Evolutionary conservation across 441 rosid species (phyloP).

Genomic region (Gossypium davidsonii): DNA sequence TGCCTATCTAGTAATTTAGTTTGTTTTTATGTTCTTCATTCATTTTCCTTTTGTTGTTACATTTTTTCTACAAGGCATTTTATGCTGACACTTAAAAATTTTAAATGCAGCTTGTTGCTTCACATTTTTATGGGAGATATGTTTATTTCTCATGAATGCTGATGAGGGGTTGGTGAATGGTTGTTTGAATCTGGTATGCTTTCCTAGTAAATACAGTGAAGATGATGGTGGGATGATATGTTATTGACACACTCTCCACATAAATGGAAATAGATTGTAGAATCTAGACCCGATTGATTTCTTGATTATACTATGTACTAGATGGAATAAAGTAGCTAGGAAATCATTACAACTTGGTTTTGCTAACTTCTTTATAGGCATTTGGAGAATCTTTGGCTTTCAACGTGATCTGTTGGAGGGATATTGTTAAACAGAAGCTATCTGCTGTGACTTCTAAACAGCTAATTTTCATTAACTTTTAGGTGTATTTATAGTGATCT

Average conservation of each 20-base stretch:
- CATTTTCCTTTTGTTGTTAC: conserved; percentile 4
- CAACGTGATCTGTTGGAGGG: conserved; percentile 4
- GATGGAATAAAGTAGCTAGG: conserved; percentile 14
- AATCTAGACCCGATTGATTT: conserved; percentile 11
- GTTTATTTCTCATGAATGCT: conserved; percentile 6
- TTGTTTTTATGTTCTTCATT: not conserved
- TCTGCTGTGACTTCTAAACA: conserved; percentile 3
- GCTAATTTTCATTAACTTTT: conserved; percentile 8
- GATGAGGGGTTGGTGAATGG: conserved; percentile 32
- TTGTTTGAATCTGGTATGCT: conserved; percentile 30
- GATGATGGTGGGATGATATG: conserved; percentile 27
- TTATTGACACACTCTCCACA: conserved; percentile 15
- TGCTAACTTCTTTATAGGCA: not conserved
- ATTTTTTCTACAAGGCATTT: conserved; percentile 6
- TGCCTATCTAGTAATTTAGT: not conserved
- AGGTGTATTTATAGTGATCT: conserved; percentile 15
- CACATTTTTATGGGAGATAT: conserved; percentile 6
- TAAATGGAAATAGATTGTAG: conserved; percentile 12
- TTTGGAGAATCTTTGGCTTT: conserved; percentile 8
- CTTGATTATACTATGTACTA: conserved; percentile 20
- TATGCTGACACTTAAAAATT: conserved; percentile 21
- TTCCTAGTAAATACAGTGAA: conserved; percentile 20
- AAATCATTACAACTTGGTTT: conserved; percentile 8
- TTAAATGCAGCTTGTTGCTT: conserved; percentile 27
- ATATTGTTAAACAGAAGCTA: conserved; percentile 4